These are phyloP conservation scores for Aspergillus sp. DNA, from an alignment of 2,329 filamentous ascomycete species.

Conservation along the genomic window DNA sequence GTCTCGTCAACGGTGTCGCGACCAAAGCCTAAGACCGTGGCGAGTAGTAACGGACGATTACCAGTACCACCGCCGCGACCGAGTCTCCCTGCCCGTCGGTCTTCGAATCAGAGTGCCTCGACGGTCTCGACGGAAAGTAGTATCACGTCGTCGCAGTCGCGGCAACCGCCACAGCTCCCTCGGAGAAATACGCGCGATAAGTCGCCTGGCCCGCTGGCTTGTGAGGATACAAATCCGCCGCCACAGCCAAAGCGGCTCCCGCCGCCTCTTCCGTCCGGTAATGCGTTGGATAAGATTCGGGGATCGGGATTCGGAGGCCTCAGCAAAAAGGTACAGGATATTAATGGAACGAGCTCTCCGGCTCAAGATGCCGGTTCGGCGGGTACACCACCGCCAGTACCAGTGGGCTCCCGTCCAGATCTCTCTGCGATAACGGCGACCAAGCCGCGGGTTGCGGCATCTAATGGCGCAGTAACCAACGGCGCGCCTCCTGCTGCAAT, in stretches of 20 bases:
- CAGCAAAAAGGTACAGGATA: conserved; percentile 34
- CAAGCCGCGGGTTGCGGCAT: conserved; percentile 45
- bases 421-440: conserved; percentile 56
- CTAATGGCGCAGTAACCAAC: conserved; percentile 9
- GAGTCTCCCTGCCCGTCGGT: conserved; percentile 22
- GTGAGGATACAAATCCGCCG: conserved; percentile 15
- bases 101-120: conserved; percentile 16
- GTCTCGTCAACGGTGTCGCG: conserved; percentile 18
- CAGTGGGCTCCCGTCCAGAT: conserved; percentile 57
- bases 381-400: conserved; percentile 52
- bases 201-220: conserved; percentile 9
- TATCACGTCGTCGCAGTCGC: conserved; percentile 10
- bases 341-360: conserved; percentile 14
- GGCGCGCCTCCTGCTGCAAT: conserved; percentile 1
- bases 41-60: conserved; percentile 15
- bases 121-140: conserved; percentile 10
- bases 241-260: conserved; percentile 35
- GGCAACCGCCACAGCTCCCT: conserved; percentile 26
- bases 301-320: conserved; percentile 50
- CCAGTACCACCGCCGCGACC: conserved; percentile 22
- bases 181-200: conserved; percentile 19
- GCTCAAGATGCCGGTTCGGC: conserved; percentile 17
- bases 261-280: conserved; percentile 33
- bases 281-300: conserved; percentile 37
- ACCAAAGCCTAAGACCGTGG: conserved; percentile 20